Evolutionary conservation across 228 moss, liverwort and hornwort species (phyloP).

Genomic region (Sphagnum magellanicum): DNA sequence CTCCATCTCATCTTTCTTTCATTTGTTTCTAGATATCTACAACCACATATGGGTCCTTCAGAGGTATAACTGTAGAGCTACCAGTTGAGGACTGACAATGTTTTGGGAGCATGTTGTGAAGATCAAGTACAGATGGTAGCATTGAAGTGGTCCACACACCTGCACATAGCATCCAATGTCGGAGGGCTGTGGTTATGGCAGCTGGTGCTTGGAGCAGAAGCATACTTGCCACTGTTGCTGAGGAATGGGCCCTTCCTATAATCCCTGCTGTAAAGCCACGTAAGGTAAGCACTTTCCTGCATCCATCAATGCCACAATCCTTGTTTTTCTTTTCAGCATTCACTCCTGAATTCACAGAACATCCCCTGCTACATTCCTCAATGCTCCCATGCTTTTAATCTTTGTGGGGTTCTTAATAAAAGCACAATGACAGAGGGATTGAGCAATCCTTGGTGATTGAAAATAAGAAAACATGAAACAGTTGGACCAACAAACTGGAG

Average conservation of each 20-base stretch:
- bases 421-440: no score
- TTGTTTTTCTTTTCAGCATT: background rate
- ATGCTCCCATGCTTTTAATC: no score
- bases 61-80: no score
- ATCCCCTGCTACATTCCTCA: background rate
- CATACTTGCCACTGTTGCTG: conserved; percentile 45
- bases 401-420: no score
- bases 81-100: background rate
- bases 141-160: conserved; percentile 57
- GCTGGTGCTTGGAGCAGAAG: conserved; percentile 86
- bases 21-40: no score
- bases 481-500: no score
- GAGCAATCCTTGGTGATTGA: no score
- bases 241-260: conserved; percentile 50
- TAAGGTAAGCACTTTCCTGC: conserved; percentile 43
- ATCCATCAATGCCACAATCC: background rate
- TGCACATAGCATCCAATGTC: conserved; percentile 51
- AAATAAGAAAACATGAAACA: no score
- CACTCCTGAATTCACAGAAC: background rate
- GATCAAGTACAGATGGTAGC: conserved; percentile 50
- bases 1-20: no score
- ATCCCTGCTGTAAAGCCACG: conserved; percentile 72
- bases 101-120: conserved; percentile 22
- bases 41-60: no score
- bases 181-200: conserved; percentile 75